Evolutionary conservation across 441 rosid species (phyloP).

Genomic region (Pelargonium exstipulatum): DNA sequence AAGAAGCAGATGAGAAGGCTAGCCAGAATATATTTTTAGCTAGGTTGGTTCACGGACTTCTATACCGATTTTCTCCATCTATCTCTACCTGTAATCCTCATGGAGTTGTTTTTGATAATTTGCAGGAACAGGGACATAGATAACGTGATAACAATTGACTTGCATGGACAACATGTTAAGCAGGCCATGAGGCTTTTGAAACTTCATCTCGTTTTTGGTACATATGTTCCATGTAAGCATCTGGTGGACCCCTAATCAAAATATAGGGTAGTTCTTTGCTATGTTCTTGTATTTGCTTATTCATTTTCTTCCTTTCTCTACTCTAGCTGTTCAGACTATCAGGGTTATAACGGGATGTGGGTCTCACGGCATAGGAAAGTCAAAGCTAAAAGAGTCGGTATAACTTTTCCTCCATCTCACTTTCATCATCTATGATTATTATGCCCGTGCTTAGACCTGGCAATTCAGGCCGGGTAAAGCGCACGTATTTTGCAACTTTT

Average conservation of each 20-base stretch:
- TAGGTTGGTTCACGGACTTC: constrained; percentile 41
- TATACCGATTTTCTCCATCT: not conserved
- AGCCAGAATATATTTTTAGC: constrained; percentile 74
- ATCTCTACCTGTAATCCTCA: constrained; percentile 9
- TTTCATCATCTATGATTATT: not conserved
- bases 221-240: constrained; percentile 62
- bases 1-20: constrained; percentile 73
- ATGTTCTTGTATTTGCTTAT: not conserved
- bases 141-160: constrained; percentile 77
- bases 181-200: constrained; percentile 73
- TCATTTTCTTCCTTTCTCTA: constrained; percentile 22
- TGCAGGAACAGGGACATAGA: constrained; percentile 75
- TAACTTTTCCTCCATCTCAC: constrained; percentile 13
- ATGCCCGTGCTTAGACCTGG: too few species aligned
- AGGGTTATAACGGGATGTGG: constrained; percentile 96
- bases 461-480: too few species aligned
- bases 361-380: constrained; percentile 65
- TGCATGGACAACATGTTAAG: constrained; percentile 93
- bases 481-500: too few species aligned
- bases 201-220: constrained; percentile 59
- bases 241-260: not conserved
- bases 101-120: constrained; percentile 17
- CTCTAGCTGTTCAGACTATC: constrained; percentile 63
- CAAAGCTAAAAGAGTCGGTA: constrained; percentile 84
- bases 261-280: not conserved